Evolutionary conservation across 2,329 filamentous ascomycete species (phyloP), one percentile per base, ranked within the genome.

Genomic region (Beauveria caledonica): DNA sequence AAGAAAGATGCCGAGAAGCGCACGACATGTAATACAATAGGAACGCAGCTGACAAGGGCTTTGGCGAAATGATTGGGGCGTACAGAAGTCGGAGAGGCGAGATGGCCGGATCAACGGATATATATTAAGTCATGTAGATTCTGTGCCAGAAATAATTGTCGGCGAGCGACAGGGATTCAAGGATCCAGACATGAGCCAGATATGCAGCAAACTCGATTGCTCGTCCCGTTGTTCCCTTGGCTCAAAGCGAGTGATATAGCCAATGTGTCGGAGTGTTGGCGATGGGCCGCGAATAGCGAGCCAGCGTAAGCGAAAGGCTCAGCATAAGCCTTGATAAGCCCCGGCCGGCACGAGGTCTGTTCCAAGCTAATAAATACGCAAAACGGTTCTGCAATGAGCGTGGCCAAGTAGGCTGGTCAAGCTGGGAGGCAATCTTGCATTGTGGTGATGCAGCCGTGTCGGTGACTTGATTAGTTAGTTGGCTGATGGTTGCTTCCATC

Each of bases 281-380:
- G 56, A 59, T 59, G 39, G 11, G 39, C n/a, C 40, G 46, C 50
- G 44, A 54, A 29, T 45, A 33, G 23, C 50, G 58, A 21, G 23
- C 49, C 33, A 54, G 58, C 42, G 23, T 60, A 60, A 60, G 50
- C 58, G 54, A 40, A 50, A 55, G 19, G 39, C 50, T 60, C 58
- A 60, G 50, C 58, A 54, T 60, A 45, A 54, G 50, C 58, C 42
- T 54, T 54, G 25, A 48, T 49, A 60, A 60, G 58, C 58, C 58
- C n/a, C 11, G 39, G 7, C 40, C 36, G 19, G 21, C 15, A 13
- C 6, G 40, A 21, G 23, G 40, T 15, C 25, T 15, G 11, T 27
- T 33, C 25, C 15, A 48, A 53, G 49, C 40, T 25, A 45, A 17
- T 29, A 36, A 49, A 27, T 15, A 15, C 7, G n/a, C 8, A 55